phyloP scores from a whole-genome alignment of 2,329 filamentous ascomycete genomes.

The Lecanicillium sp. region DNA sequence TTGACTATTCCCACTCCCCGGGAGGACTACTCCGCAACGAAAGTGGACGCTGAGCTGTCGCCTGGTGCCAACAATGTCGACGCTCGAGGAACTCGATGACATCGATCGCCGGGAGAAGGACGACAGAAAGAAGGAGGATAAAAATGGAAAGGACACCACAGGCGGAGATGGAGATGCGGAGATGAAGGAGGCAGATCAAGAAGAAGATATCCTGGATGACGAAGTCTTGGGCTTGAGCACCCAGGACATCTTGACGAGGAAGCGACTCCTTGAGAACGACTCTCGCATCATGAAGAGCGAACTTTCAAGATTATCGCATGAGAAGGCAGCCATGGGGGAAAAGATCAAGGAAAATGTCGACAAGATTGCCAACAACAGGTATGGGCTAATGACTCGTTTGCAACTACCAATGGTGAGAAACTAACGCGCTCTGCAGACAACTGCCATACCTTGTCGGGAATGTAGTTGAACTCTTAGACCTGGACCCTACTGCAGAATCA shows the following conservation, averaged over 20 bases:
- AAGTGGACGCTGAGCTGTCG: background rate
- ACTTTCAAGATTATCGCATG: constrained; percentile 84
- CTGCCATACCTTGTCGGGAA: constrained; percentile 97
- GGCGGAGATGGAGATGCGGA: constrained; percentile 69
- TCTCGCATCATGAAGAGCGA: constrained; percentile 98
- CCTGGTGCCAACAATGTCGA: constrained; percentile 57
- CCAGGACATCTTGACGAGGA: constrained; percentile 86
- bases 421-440: constrained; percentile 53
- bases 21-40: no score
- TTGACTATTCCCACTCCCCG: no score
- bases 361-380: constrained; percentile 99
- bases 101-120: constrained; percentile 74
- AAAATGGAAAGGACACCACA: constrained; percentile 26
- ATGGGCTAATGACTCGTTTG: constrained; percentile 20
- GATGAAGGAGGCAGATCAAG: constrained; percentile 75
- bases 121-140: constrained; percentile 44
- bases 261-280: constrained; percentile 91
- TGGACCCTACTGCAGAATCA: constrained; percentile 92
- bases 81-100: constrained; percentile 85
- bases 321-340: constrained; percentile 92
- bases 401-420: background rate
- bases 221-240: constrained; percentile 91
- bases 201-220: constrained; percentile 70
- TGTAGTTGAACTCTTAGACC: constrained; percentile 91
- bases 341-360: constrained; percentile 99